A percentile compares a stretch with the other conserved stretches of the same genome.
Conservation (phyloP, 2,329 filamentous ascomycete genomes). For the Claviceps africana region DNA sequence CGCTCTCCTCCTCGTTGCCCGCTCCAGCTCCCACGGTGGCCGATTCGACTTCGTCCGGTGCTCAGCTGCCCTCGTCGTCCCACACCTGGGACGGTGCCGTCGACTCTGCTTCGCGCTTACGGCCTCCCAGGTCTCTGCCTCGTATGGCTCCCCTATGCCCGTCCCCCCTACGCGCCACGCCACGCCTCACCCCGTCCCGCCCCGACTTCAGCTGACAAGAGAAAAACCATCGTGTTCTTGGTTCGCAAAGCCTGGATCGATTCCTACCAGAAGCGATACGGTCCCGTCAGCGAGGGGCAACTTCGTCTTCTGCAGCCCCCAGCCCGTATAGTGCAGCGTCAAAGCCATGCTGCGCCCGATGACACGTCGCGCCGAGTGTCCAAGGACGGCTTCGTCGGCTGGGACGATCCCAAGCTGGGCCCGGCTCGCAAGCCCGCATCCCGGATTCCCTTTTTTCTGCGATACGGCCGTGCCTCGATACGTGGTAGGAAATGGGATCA, state of each 20-base stretch:
- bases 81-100: conserved; percentile 5
- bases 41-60: conserved; percentile 6
- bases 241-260: conserved; percentile 34
- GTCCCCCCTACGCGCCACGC: not conserved
- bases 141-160: conserved; percentile 9
- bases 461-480: conserved; percentile 30
- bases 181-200: too few relatives aligned
- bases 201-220: not conserved
- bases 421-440: conserved; percentile 19
- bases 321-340: conserved; percentile 22
- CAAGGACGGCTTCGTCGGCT: conserved; percentile 32
- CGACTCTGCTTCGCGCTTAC: conserved; percentile 10
- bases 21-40: conserved; percentile 5
- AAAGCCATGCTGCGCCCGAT: conserved; percentile 28
- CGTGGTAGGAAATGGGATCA: conserved; percentile 45
- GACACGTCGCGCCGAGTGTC: conserved; percentile 29
- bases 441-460: conserved; percentile 32
- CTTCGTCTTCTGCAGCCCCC: conserved; percentile 26
- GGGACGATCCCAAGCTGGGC: conserved; percentile 23
- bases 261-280: conserved; percentile 30
- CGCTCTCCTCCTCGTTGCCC: conserved; percentile 8
- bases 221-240: conserved; percentile 19
- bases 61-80: conserved; percentile 4
- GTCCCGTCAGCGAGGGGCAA: conserved; percentile 23
- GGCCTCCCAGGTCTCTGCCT: conserved; percentile 17